These are phyloP conservation scores for Lepraria neglecta DNA, from an alignment of 495 filamentous ascomycete genomes.

Conservation along the genomic window DNA sequence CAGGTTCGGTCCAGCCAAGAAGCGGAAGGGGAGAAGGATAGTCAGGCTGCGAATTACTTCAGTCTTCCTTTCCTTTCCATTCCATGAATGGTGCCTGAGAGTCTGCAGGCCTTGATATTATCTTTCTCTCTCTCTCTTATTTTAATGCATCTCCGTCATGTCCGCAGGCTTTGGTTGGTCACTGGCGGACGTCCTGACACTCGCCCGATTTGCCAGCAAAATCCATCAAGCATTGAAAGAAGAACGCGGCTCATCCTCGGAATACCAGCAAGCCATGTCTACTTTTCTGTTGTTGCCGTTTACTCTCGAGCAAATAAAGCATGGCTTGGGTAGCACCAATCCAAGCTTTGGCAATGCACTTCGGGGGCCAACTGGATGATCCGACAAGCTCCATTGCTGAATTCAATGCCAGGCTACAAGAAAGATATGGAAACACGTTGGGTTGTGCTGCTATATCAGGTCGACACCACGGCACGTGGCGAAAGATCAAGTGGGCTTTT, in stretches of 20 bases:
- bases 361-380: background rate
- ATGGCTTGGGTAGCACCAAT: background rate
- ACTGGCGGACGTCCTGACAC: background rate
- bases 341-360: background rate
- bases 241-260: background rate
- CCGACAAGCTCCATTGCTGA: background rate
- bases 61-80: background rate
- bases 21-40: background rate
- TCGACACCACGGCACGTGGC: background rate
- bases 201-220: background rate
- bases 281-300: background rate
- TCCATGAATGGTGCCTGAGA: background rate
- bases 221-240: background rate
- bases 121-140: background rate
- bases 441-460: background rate
- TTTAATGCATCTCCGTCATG: background rate
- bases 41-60: background rate
- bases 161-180: constrained; percentile 6
- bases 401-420: constrained; percentile 1
- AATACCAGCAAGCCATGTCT: background rate
- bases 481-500: constrained; percentile 1
- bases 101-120: too few species aligned
- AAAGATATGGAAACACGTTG: background rate
- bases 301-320: constrained; percentile 1
- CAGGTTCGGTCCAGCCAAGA: background rate